A percentile compares a stretch with the other conserved stretches of the same genome.
phyloP scores from a whole-genome alignment of 2,329 filamentous ascomycete species.

The Penicillium fuscoglaucum region DNA sequence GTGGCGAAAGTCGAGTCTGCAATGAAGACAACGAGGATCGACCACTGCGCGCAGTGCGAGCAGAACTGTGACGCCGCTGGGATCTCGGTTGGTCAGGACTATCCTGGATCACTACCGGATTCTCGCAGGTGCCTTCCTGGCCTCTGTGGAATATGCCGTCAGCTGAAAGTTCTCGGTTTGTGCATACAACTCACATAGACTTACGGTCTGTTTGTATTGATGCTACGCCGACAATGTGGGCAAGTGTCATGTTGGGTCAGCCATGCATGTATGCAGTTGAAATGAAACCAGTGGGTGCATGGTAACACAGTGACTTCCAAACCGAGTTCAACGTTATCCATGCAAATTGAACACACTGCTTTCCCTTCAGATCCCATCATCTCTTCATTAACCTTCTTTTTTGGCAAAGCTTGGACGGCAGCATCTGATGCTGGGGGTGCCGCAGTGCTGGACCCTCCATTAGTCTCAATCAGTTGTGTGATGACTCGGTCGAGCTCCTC shows the following conservation, averaged over 20 bases:
- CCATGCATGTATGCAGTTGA: constrained; percentile 78
- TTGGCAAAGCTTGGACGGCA: constrained; percentile 72
- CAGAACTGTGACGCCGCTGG: constrained; percentile 12
- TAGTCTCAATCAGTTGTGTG: constrained; percentile 82
- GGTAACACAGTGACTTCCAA: constrained; percentile 76
- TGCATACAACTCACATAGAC: constrained; percentile 2
- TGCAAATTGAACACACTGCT: constrained; percentile 90
- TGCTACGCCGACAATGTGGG: constrained; percentile 56
- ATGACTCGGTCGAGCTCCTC: constrained; percentile 89
- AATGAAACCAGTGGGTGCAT: constrained; percentile 93
- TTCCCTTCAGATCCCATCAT: constrained; percentile 69
- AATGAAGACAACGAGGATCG: constrained; percentile 24
- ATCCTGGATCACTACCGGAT: constrained; percentile 19
- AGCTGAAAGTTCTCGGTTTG: constrained; percentile 10
- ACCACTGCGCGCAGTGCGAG: constrained; percentile 12
- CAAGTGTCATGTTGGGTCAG: constrained; percentile 89
- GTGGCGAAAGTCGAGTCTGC: not conserved
- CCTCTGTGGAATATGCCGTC: constrained; percentile 14
- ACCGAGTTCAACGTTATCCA: constrained; percentile 74
- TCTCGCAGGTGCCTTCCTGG: constrained; percentile 23
- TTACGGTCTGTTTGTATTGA: constrained; percentile 32
- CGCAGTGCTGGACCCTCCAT: constrained; percentile 65
- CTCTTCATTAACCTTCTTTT: constrained; percentile 66
- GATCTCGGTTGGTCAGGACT: constrained; percentile 16
- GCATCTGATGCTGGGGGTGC: constrained; percentile 76